Percentiles rank a stretch among this genome's conserved stretches.
Conservation (phyloP, 2,329 filamentous ascomycete species). For the Neofusicoccum kwambonambiense region DNA sequence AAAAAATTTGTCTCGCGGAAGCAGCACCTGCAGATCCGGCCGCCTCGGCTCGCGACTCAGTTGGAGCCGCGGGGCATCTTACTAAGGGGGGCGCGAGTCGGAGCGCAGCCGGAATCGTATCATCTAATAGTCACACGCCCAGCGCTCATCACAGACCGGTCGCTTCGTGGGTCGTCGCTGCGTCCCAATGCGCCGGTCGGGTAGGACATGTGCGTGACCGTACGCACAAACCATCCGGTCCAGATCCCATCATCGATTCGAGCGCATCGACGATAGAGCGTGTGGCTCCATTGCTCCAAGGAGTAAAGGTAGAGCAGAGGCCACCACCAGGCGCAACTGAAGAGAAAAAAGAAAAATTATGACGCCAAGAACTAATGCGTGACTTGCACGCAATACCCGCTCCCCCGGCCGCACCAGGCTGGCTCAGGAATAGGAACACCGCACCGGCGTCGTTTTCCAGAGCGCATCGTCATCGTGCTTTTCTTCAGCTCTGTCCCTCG, state of each 20-base stretch:
- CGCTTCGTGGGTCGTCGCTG: background rate
- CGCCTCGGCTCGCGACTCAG: conserved; percentile 11
- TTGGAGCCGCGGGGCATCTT: conserved; percentile 10
- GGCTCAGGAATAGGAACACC: conserved; percentile 8
- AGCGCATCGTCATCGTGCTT: conserved; percentile 1
- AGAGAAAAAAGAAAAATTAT: background rate
- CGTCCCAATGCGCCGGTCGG: background rate
- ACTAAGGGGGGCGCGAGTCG: conserved; percentile 7
- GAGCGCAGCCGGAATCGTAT: conserved; percentile 4
- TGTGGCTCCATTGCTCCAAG: background rate
- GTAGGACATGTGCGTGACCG: background rate
- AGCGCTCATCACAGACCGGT: conserved; percentile 15
- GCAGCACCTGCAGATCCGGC: conserved; percentile 14
- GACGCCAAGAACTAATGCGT: conserved; percentile 6
- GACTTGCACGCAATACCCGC: conserved; percentile 13
- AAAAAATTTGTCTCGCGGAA: conserved; percentile 9
- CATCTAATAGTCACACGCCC: conserved; percentile 14
- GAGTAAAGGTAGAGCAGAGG: background rate
- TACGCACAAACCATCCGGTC: background rate
- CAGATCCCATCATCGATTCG: background rate
- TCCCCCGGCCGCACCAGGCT: conserved; percentile 13
- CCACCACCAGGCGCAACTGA: background rate
- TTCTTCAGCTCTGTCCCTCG: background rate
- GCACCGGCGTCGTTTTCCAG: background rate
- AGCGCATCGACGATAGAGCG: background rate